Evolutionary conservation across 2,329 filamentous ascomycete genomes (phyloP).

Genomic region (Ascochyta fabae): DNA sequence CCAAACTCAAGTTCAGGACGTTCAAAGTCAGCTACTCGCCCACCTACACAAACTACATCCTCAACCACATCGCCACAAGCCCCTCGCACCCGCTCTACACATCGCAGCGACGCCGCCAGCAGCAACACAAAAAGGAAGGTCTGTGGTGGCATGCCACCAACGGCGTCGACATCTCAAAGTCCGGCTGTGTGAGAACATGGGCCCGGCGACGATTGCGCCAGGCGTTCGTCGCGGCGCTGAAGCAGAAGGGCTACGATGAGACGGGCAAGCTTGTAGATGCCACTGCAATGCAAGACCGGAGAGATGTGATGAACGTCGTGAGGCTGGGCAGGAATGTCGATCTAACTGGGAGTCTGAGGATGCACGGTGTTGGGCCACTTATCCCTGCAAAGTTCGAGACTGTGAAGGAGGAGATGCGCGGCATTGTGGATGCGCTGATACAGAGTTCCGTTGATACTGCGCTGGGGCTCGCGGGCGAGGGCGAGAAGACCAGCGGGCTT

Average conservation of each 20-base stretch:
- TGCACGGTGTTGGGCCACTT: slow-evolving; percentile 30
- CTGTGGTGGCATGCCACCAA: slow-evolving; percentile 45
- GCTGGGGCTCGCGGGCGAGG: neutral
- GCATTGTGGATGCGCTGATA: slow-evolving; percentile 3
- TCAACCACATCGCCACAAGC: slow-evolving; percentile 31
- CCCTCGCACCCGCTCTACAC: slow-evolving; percentile 36
- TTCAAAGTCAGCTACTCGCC: slow-evolving; percentile 35
- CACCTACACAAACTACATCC: slow-evolving; percentile 33
- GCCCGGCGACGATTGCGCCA: slow-evolving; percentile 37
- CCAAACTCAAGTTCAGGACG: slow-evolving; percentile 13
- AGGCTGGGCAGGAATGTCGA: slow-evolving; percentile 7
- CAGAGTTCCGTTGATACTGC: slow-evolving; percentile 4
- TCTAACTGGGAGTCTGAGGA: slow-evolving; percentile 35
- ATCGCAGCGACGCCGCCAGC: slow-evolving; percentile 25
- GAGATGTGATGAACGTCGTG: slow-evolving; percentile 10
- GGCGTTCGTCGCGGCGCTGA: slow-evolving; percentile 41
- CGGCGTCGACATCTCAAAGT: slow-evolving; percentile 34
- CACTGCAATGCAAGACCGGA: neutral
- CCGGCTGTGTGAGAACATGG: slow-evolving; percentile 42
- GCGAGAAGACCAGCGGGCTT: slow-evolving; percentile 2
- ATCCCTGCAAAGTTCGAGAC: slow-evolving; percentile 38
- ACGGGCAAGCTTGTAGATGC: slow-evolving; percentile 30
- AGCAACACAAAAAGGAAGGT: slow-evolving; percentile 29
- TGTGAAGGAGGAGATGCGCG: slow-evolving; percentile 19
- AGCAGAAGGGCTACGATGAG: slow-evolving; percentile 35